Evolutionary conservation across 78 protist genomes (phyloP).

Genomic region (Cavenderia fasciculata): DNA sequence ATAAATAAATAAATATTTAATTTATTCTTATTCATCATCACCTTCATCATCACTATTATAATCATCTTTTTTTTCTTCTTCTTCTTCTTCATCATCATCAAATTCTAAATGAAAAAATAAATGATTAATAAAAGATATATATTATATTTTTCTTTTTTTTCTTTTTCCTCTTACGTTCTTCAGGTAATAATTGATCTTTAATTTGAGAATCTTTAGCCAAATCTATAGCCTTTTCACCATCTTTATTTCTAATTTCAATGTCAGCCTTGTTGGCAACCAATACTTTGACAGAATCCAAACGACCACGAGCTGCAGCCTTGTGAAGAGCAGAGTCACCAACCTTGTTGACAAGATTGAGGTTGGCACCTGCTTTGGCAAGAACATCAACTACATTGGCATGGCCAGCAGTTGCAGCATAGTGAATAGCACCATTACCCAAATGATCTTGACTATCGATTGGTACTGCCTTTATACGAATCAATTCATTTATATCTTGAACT

Average conservation of each 20-base stretch:
- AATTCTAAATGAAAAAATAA: not conserved
- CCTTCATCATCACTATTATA: slow-evolving; percentile 53
- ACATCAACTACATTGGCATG: slow-evolving; percentile 29
- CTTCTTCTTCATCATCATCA: slow-evolving; percentile 48
- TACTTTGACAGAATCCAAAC: slow-evolving; percentile 34
- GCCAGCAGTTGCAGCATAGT: slow-evolving; percentile 78
- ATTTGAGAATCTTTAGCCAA: slow-evolving; percentile 36
- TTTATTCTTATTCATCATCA: slow-evolving; percentile 20
- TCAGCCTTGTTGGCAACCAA: slow-evolving; percentile 24
- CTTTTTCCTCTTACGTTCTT: not conserved
- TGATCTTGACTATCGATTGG: slow-evolving; percentile 27
- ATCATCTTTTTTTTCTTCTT: slow-evolving; percentile 8
- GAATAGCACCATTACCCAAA: slow-evolving; percentile 69
- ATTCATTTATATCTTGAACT: not conserved
- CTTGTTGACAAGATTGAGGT: slow-evolving; percentile 31
- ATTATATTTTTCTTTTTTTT: not conserved
- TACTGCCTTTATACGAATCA: slow-evolving; percentile 7
- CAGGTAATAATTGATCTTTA: slow-evolving; percentile 34
- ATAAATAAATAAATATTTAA: not conserved
- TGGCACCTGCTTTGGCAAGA: slow-evolving; percentile 37
- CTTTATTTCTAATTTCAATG: slow-evolving; percentile 28
- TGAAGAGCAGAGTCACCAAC: slow-evolving; percentile 75
- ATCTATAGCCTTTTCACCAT: slow-evolving; percentile 49
- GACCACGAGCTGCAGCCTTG: slow-evolving; percentile 53
- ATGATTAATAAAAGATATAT: not conserved